Evolutionary conservation across 495 filamentous ascomycete species (phyloP).

Genomic region (Aspergillus wentii): DNA sequence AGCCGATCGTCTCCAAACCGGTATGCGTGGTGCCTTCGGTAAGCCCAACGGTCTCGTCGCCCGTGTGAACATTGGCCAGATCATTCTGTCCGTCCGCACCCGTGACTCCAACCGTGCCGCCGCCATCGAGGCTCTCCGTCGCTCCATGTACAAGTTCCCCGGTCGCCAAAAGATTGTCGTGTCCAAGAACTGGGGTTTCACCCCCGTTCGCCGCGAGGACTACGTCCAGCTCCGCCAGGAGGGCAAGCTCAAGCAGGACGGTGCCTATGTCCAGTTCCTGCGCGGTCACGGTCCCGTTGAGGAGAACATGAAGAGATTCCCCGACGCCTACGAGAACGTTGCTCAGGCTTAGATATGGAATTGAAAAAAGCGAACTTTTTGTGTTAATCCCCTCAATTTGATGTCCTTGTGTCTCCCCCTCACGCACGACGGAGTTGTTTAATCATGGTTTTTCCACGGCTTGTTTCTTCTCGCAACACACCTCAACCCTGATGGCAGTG

Average conservation of each 20-base stretch:
- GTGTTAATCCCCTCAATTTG: not conserved
- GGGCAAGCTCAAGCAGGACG: conserved; percentile 87
- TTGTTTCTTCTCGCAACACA: not conserved
- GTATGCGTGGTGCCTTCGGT: conserved; percentile 99
- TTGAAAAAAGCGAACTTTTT: conserved; percentile 5
- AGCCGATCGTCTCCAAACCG: conserved; percentile 99
- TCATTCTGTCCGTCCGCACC: conserved; percentile 92
- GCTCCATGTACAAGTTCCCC: conserved; percentile 99
- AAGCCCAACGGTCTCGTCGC: conserved; percentile 98
- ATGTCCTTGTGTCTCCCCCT: conserved; percentile 9
- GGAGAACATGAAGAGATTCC: conserved; percentile 89
- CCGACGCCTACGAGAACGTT: conserved; percentile 69
- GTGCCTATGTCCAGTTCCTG: conserved; percentile 99
- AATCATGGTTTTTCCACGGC: conserved; percentile 8
- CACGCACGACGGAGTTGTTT: conserved; percentile 10
- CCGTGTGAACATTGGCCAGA: conserved; percentile 99
- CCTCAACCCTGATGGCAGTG: no score
- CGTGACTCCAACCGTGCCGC: conserved; percentile 84
- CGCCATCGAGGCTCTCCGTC: conserved; percentile 96
- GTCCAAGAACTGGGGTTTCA: conserved; percentile 99
- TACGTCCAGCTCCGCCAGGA: conserved; percentile 87
- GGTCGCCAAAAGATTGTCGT: conserved; percentile 99
- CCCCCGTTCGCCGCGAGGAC: conserved; percentile 92
- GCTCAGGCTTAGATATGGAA: conserved; percentile 39
- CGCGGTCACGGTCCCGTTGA: conserved; percentile 79